Percentiles rank a stretch among this genome's conserved stretches.
phyloP scores from a whole-genome alignment of 345 rosid species.

The Salix exigua region DNA sequence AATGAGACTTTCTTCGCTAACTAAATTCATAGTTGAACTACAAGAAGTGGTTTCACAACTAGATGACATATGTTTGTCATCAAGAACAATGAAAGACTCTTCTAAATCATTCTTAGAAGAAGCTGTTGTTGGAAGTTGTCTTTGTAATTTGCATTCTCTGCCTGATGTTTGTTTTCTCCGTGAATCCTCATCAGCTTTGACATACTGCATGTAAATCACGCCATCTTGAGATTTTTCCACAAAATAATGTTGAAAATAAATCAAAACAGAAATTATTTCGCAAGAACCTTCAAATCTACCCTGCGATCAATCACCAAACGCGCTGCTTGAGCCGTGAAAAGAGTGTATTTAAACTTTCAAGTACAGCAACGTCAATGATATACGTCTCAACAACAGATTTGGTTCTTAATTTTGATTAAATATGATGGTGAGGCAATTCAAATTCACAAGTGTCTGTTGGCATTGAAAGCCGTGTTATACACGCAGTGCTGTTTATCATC shows the following conservation, averaged over 20 bases:
- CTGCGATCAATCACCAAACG: not conserved
- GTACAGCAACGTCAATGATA: no score
- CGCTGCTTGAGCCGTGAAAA: not conserved
- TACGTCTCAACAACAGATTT: not conserved
- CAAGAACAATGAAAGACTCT: conserved; percentile 1
- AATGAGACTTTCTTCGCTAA: conserved; percentile 9
- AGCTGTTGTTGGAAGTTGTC: not conserved
- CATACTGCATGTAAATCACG: conserved; percentile 35
- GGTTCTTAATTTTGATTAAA: not conserved
- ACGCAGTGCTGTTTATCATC: not conserved
- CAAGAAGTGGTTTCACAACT: conserved; percentile 1
- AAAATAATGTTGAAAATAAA: not conserved
- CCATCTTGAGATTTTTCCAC: no score
- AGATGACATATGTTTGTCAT: conserved; percentile 8
- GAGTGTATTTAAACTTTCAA: no score
- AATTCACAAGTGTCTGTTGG: not conserved
- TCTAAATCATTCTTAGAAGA: conserved; percentile 8
- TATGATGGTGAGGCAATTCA: not conserved
- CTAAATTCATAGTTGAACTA: conserved; percentile 7
- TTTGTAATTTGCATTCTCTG: conserved; percentile 8
- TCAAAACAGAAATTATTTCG: not conserved
- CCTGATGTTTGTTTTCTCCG: conserved; percentile 2
- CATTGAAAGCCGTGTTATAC: not conserved
- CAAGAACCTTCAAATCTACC: not conserved
- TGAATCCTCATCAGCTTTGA: conserved; percentile 25